These are phyloP conservation scores for Vitis hybrid DNA, from an alignment of 177 flowering plant species.

Conservation along the genomic window DNA sequence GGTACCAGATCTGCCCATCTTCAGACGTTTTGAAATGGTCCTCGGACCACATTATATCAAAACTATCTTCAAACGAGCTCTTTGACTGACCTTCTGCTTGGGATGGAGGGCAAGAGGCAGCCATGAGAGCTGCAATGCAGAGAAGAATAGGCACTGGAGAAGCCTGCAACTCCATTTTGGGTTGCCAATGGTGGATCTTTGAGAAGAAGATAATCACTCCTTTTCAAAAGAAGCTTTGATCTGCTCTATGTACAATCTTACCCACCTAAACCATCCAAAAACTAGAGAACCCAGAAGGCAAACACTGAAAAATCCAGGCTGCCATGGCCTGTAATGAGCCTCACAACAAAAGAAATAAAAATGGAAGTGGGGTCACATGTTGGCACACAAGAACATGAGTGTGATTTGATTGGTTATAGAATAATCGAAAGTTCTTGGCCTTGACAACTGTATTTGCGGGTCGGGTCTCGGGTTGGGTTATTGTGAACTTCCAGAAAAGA, in stretches of 20 bases:
- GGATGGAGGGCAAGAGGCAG: constrained; percentile 16
- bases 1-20: constrained; percentile 90
- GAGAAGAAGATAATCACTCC: constrained; percentile 8
- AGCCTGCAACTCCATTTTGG: constrained; percentile 25
- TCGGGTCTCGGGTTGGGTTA: background rate
- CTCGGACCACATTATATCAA: constrained; percentile 79
- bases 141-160: constrained; percentile 32
- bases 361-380: constrained; percentile 18
- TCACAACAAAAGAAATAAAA: background rate
- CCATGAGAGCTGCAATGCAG: constrained; percentile 29
- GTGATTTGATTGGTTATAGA: constrained; percentile 22
- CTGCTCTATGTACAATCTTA: background rate
- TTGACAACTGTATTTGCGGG: constrained; percentile 26
- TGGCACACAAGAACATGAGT: constrained; percentile 13
- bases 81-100: constrained; percentile 29
- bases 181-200: background rate
- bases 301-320: constrained; percentile 21
- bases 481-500: background rate
- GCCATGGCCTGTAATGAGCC: constrained; percentile 3
- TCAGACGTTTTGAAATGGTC: constrained; percentile 74
- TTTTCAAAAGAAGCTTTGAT: constrained; percentile 3
- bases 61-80: constrained; percentile 57
- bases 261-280: background rate
- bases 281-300: too few species aligned
- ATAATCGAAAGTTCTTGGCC: constrained; percentile 23